Conservation (phyloP, 805 yeast genomes). For the Teunomyces gatunensis region DNA sequence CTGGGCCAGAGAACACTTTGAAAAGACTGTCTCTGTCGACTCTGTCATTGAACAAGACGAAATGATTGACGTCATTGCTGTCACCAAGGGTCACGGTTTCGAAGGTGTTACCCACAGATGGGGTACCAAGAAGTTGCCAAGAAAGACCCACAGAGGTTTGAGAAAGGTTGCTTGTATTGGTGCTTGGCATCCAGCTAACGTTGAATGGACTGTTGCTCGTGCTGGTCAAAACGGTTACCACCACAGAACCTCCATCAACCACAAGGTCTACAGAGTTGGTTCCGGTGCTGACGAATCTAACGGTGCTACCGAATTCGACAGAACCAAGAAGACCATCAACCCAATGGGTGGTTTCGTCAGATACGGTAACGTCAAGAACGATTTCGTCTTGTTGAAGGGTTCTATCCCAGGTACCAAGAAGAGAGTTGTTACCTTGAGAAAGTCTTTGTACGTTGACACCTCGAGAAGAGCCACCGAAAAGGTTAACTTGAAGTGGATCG, state of each 20-base stretch:
- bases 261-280: slow-evolving; percentile 99
- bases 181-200: slow-evolving; percentile 99
- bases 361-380: slow-evolving; percentile 98
- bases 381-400: slow-evolving; percentile 96
- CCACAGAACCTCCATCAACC: slow-evolving; percentile 99
- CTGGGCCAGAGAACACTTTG: slow-evolving; percentile 99
- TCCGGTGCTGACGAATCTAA: slow-evolving; percentile 90
- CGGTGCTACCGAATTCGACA: slow-evolving; percentile 97
- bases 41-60: slow-evolving; percentile 98
- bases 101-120: slow-evolving; percentile 99
- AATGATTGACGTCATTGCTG: slow-evolving; percentile 97
- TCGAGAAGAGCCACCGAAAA: slow-evolving; percentile 96
- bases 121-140: slow-evolving; percentile 99
- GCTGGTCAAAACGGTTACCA: slow-evolving; percentile 99
- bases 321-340: slow-evolving; percentile 99
- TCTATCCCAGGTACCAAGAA: slow-evolving; percentile 99
- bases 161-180: slow-evolving; percentile 99
- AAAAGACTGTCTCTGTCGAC: slow-evolving; percentile 95
- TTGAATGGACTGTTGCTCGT: slow-evolving; percentile 99
- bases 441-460: slow-evolving; percentile 96
- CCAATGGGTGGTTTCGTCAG: slow-evolving; percentile 99
- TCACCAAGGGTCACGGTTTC: slow-evolving; percentile 99
- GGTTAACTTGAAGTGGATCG: slow-evolving; percentile 98
- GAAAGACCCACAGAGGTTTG: slow-evolving; percentile 99
- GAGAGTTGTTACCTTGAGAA: slow-evolving; percentile 99